These are phyloP conservation scores for Acer saccharum DNA, from an alignment of 345 rosid species.

Conservation along the genomic window DNA sequence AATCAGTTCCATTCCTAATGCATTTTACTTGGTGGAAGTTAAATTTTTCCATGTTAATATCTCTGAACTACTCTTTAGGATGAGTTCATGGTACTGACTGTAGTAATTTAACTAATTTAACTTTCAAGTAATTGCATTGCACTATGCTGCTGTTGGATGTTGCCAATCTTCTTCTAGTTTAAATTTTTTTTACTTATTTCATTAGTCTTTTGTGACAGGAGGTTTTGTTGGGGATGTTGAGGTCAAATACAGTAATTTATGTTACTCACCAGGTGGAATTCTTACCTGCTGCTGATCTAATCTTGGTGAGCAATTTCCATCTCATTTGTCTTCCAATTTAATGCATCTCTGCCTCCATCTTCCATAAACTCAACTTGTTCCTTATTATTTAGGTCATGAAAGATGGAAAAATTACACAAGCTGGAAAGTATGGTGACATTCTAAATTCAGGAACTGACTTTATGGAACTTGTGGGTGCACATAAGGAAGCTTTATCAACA, in stretches of 20 bases:
- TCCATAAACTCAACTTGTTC: neutral
- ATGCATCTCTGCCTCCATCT: neutral
- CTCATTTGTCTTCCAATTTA: neutral
- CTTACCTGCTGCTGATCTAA: conserved; percentile 72
- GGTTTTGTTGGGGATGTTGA: conserved; percentile 54
- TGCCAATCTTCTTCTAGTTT: neutral
- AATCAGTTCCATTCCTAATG: neutral
- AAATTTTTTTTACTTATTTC: neutral
- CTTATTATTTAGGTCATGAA: conserved; percentile 63
- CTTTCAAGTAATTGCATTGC: neutral
- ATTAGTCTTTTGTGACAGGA: conserved; percentile 40
- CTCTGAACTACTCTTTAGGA: neutral
- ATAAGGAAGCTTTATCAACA: conserved; percentile 55
- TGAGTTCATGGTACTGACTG: neutral
- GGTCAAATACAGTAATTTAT: conserved; percentile 66
- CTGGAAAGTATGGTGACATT: conserved; percentile 69
- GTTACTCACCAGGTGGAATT: conserved; percentile 91
- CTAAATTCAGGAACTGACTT: conserved; percentile 64
- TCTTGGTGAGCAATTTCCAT: conserved; percentile 51
- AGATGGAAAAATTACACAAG: conserved; percentile 74
- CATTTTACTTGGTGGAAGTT: neutral
- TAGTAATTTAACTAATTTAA: neutral
- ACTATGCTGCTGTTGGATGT: neutral
- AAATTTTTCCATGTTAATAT: neutral
- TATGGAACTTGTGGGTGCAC: conserved; percentile 83